Evolutionary conservation across 1,139 yeast genomes (phyloP), one percentile per base, ranked within the genome.

Genomic region (Arxiozyma heterogenica): DNA sequence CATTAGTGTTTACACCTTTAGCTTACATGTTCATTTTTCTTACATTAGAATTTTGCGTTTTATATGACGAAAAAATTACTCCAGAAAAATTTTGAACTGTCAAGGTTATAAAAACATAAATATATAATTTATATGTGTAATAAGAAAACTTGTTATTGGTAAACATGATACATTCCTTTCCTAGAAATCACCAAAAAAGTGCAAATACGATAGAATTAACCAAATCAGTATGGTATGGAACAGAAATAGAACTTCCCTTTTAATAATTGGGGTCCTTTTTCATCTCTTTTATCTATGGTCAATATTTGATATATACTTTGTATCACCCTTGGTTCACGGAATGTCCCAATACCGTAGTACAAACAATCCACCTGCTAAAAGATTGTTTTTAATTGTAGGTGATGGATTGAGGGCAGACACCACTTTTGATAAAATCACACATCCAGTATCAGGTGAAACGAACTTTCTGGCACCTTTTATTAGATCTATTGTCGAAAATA

Each of bases 321-420:
- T 93, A 57, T 86, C 93, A 61, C 99, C 99, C 1, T 73, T 94
- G 71, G 98, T 93, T n/a, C 98, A 93, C 69, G 98, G 98, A 6
- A 91, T 93, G 98, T 77, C 77, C 51, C 95, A 86, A 60, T 87
- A 83, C 64, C 71, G 72, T 53, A 82, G 93, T 46, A 86, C 94
- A 4, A 64, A 70, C 15, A 71, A 68, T 2, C 83, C 95, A 0
- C 96, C 96, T 1, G 98, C 98, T 0, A 86, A 90, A 64, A 76
- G 99, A 56, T 73, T 94, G 50, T 89, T 94, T 64, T 76, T 94
- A 50, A 83, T 93, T 44, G 98, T 94, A 5, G 95, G 98, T 20
- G 99, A 94, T 71, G 99, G 99, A 0, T 76, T 93, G 53, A 77
- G 98, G 54, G 98, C 98, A 0, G 99, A 94, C 69, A 93, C 94